These are phyloP conservation scores for Spergularia marina DNA, from an alignment of 148 eudicot genomes.

Conservation along the genomic window DNA sequence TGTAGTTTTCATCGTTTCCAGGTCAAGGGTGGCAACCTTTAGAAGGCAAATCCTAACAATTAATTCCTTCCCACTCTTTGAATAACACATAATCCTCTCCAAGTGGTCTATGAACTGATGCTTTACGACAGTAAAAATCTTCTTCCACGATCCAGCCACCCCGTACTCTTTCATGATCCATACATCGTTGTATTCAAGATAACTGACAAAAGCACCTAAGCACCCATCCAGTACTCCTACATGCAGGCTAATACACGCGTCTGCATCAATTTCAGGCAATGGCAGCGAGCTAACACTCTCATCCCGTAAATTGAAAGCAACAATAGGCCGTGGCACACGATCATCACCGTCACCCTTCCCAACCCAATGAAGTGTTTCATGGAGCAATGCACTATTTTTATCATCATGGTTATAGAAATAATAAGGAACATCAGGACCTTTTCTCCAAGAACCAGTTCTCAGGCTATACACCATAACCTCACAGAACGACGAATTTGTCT, in stretches of 20 bases:
- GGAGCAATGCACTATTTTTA: neutral
- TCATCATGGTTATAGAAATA: neutral
- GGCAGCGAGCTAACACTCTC: neutral
- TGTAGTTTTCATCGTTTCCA: constrained; percentile 14
- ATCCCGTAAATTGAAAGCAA: constrained; percentile 11
- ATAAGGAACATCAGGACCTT: constrained; percentile 9
- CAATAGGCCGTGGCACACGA: neutral
- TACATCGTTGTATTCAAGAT: neutral
- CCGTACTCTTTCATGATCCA: constrained; percentile 26
- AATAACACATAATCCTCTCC: neutral
- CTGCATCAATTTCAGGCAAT: neutral
- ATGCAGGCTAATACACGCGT: neutral
- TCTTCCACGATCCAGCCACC: constrained; percentile 16
- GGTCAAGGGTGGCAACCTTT: constrained; percentile 5
- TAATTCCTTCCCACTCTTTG: constrained; percentile 6
- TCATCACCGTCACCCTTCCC: too few relatives aligned
- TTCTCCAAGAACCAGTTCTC: constrained; percentile 7
- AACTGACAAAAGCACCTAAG: constrained; percentile 14
- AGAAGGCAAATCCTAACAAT: neutral
- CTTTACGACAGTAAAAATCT: constrained; percentile 2
- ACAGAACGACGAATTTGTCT: neutral
- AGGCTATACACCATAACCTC: constrained; percentile 26
- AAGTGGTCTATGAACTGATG: neutral
- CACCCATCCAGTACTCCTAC: constrained; percentile 21
- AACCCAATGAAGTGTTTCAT: constrained; percentile 21